Conservation (phyloP, 805 yeast species). For the Candida ulmi region DNA sequence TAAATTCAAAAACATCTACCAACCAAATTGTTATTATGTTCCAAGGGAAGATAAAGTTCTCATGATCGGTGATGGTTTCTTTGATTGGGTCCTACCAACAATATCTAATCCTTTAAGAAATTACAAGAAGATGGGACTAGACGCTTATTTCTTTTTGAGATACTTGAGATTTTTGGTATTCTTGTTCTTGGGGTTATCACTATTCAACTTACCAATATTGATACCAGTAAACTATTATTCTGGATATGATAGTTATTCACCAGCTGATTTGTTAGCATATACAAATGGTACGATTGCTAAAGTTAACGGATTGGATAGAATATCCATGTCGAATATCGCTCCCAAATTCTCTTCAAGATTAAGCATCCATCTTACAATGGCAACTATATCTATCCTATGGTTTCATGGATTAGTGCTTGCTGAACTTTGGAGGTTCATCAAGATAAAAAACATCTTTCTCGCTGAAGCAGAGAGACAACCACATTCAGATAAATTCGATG, state of each 20-base stretch:
- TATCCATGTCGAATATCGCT: constrained; percentile 70
- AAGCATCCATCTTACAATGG: constrained; percentile 58
- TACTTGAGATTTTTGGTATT: constrained; percentile 46
- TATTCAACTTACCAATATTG: constrained; percentile 51
- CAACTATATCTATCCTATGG: constrained; percentile 46
- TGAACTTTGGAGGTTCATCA: constrained; percentile 50
- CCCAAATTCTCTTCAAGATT: constrained; percentile 42
- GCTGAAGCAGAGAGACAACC: constrained; percentile 14
- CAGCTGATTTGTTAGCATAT: constrained; percentile 10
- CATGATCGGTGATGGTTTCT: constrained; percentile 35
- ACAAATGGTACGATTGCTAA: constrained; percentile 21
- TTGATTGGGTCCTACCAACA: constrained; percentile 51
- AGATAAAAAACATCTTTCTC: constrained; percentile 40
- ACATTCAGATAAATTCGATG: no score
- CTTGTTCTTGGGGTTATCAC: constrained; percentile 47
- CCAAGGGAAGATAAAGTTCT: constrained; percentile 33
- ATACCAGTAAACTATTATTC: constrained; percentile 53
- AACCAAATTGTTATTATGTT: constrained; percentile 43
- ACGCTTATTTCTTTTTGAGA: constrained; percentile 68
- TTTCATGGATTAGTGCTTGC: constrained; percentile 50
- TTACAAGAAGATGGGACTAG: constrained; percentile 55
- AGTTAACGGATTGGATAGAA: constrained; percentile 51
- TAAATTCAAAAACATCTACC: constrained; percentile 40
- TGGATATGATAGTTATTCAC: constrained; percentile 21
- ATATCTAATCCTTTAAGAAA: constrained; percentile 33